Base-by-base conservation (phyloP, 306 rosid species). In the Castanea sativa region DNA sequence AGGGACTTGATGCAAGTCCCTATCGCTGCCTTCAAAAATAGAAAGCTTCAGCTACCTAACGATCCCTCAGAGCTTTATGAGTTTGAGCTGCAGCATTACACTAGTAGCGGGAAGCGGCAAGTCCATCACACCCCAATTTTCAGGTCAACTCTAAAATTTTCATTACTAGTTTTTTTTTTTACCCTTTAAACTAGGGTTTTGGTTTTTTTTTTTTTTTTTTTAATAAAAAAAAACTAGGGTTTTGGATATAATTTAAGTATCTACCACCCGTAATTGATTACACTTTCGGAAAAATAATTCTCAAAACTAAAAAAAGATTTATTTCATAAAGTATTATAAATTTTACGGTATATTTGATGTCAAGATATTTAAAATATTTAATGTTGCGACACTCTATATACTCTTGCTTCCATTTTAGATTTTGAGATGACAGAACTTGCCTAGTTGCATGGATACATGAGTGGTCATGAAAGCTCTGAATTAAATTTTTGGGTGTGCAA, bases 21-120 rank as follows among this genome's bases (percentile, higher is more conserved):
- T 0, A 7, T 89, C 27, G 73, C 71, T 23, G 96, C 96, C 30
- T 83, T 86, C 75, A 81, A 76, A 38, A 90, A 89, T 58, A 75
- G 93, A n/a, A 87, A 84, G 25, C 69, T 89, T 11, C 85, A 79
- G 75, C 87, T 87, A 71, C 92, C 93, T 5, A 53, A 55, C 52
- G 67, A 35, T 73, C 83, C 90, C 45, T 74, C 86, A 1, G 82
- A 88, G 70, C 89, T 92, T 69, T 89, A 90, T 81, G 97, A 92
- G 86, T 69, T 77, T 30, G 88, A 82, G 19, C 23, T 79, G 58
- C 85, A 86, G 30, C 73, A 87, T 61, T 92, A 87, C 84, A 55
- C 73, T 27, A 55, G 32, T 20, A 71, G 69, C 45, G 79, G 92
- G 30, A 89, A 33, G 73, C 63, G 93, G 61, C 89, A 86, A 73